Conservation (phyloP, 805 yeast genomes). For the Candida odintsovae region DNA sequence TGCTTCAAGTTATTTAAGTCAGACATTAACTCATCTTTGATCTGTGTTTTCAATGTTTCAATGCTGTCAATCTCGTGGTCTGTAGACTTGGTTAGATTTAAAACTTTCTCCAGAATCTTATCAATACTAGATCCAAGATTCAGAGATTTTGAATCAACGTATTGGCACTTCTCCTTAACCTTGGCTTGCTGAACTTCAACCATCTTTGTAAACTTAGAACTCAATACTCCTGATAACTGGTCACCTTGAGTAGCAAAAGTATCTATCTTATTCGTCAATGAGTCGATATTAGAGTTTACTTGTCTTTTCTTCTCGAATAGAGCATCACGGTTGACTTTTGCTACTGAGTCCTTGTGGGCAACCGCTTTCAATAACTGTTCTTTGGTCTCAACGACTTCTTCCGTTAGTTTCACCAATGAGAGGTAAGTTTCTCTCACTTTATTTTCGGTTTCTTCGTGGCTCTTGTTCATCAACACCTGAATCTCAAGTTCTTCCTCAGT, state of each 20-base stretch:
- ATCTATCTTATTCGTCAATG: neutral
- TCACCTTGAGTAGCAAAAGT: conserved; percentile 3
- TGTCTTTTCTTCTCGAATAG: conserved; percentile 7
- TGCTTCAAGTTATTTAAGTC: conserved; percentile 13
- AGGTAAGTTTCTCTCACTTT: conserved; percentile 15
- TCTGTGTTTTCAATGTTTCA: conserved; percentile 9
- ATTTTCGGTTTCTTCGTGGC: conserved; percentile 16
- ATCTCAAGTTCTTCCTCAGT: conserved; percentile 11
- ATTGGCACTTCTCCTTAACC: conserved; percentile 8
- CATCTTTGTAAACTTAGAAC: conserved; percentile 11
- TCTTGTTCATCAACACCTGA: conserved; percentile 13
- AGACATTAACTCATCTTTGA: conserved; percentile 12
- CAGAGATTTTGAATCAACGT: conserved; percentile 1
- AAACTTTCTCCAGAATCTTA: conserved; percentile 4
- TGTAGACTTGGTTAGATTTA: neutral
- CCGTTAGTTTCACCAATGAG: conserved; percentile 3
- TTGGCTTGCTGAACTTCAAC: conserved; percentile 9
- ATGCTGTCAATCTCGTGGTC: conserved; percentile 11
- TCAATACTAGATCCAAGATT: conserved; percentile 5
- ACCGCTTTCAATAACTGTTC: conserved; percentile 17
- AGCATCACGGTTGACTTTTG: conserved; percentile 10
- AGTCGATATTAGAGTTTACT: conserved; percentile 1
- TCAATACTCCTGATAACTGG: conserved; percentile 10
- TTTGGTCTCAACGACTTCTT: conserved; percentile 7
- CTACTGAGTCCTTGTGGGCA: conserved; percentile 9